Base-by-base conservation (phyloP, 2,329 filamentous ascomycete species). In the Corinectria fuckeliana region DNA sequence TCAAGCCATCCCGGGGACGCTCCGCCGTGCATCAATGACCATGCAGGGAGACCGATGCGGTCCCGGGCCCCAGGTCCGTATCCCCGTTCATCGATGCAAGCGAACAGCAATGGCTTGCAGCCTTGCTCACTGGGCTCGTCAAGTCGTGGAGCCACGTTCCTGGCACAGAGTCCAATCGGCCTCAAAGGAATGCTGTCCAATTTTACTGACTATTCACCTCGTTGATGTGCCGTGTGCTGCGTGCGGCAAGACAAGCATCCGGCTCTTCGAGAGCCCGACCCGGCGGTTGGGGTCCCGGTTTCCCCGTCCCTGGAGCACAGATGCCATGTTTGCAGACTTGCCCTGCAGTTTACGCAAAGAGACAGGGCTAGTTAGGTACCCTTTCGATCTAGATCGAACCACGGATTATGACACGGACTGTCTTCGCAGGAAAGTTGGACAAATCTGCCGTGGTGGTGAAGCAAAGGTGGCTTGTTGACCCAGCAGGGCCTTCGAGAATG, bases 111-210 rank as follows among this genome's bases (percentile, higher is more conserved):
- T 53, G 26, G 51, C 42, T 44, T 34, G 32, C 32, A 34, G 32
- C 32, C n/a, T 34, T 34, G n/a, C 32, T 34, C 32, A 3, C 6
- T n/a, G 32, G n/a, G 25, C 32, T 52, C 48, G 13, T 41, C 36
- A 34, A 36, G 41, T 45, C 38, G 26, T 54, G 50, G 56, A 56
- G 42, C 58, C 64, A 60, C 54, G 60, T 65, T 66, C 60, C 60
- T 69, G 60, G 52, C 36, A 54, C 45, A 23, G 32, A 59, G 55
- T 61, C 58, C 55, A 60, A 56, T 58, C 55, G 60, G 48, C 38
- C 54, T 42, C 23, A 11, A 50, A 61, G 66, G 68, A 70, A 70
- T 70, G 68, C 51, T 60, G 32, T 32, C 34, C 50, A 70, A 67
- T 70, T 66, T 61, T 56, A 47, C 60, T 34, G 38, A 26, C 47